These are phyloP conservation scores for Fraxinus sp. DNA, from an alignment of 305 asterid genomes.

Conservation along the genomic window DNA sequence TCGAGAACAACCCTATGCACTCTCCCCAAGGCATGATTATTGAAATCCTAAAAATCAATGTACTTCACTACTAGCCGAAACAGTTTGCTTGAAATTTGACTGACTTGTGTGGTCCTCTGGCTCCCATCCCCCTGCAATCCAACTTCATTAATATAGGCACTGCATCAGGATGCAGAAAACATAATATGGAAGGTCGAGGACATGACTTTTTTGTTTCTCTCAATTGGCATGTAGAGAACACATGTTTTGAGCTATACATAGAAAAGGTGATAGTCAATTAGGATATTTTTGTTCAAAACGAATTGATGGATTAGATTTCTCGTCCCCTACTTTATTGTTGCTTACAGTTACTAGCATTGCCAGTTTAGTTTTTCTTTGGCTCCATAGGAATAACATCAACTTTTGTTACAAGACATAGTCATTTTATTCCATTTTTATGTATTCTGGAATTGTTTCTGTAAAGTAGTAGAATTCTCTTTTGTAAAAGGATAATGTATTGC, in stretches of 20 bases:
- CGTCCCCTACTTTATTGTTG: not conserved
- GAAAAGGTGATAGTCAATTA: not conserved
- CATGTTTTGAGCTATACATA: not conserved
- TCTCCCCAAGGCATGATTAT: not conserved
- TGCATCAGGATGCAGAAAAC: not conserved
- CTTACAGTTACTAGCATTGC: not conserved
- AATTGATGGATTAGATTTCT: not conserved
- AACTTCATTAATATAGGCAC: not conserved
- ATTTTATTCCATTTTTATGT: not conserved
- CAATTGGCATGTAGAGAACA: not conserved
- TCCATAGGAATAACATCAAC: not conserved
- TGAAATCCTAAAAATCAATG: not conserved
- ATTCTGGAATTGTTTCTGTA: not conserved
- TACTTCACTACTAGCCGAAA: not conserved
- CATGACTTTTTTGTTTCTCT: not conserved
- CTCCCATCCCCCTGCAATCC: not conserved
- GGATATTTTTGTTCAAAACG: not conserved
- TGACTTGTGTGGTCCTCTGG: not conserved
- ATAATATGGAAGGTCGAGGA: not conserved
- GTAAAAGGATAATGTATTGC: not conserved
- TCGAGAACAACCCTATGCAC: not conserved
- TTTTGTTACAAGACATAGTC: not conserved
- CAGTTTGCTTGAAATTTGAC: not conserved
- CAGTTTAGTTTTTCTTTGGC: not conserved
- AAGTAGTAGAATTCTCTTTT: not conserved